Evolutionary conservation across 2,329 filamentous ascomycete species (phyloP).

Genomic region (Sclerotinia glacialis): DNA sequence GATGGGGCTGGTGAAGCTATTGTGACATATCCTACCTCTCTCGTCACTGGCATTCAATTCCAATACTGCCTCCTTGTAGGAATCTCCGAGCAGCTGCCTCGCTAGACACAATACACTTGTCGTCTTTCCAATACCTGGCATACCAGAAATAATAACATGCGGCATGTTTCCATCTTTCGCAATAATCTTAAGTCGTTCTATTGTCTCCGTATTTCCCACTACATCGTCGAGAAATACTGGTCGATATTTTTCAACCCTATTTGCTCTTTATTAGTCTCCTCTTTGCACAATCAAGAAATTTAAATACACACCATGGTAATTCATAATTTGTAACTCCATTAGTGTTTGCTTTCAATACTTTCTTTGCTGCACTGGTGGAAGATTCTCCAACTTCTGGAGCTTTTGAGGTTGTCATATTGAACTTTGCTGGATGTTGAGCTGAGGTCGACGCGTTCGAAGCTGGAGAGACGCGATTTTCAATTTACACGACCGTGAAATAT

Average conservation of each 20-base stretch:
- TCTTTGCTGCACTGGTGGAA: slow-evolving; percentile 56
- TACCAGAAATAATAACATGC: slow-evolving; percentile 98
- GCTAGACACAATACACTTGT: slow-evolving; percentile 93
- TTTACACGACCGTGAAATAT: slow-evolving; percentile 28
- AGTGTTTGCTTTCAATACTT: slow-evolving; percentile 50
- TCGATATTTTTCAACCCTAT: slow-evolving; percentile 96
- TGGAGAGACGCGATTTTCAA: slow-evolving; percentile 26
- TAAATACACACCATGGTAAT: slow-evolving; percentile 64
- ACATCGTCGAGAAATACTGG: slow-evolving; percentile 94
- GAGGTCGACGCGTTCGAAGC: slow-evolving; percentile 28
- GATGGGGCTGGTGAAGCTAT: background rate
- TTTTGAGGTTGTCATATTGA: slow-evolving; percentile 34
- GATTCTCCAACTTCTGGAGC: slow-evolving; percentile 54
- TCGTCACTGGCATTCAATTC: slow-evolving; percentile 97
- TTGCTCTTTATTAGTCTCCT: background rate
- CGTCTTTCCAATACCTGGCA: slow-evolving; percentile 98
- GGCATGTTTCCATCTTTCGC: slow-evolving; percentile 99
- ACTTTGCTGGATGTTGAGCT: slow-evolving; percentile 4
- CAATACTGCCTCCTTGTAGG: slow-evolving; percentile 95
- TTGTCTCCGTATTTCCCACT: slow-evolving; percentile 95
- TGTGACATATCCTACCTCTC: slow-evolving; percentile 56
- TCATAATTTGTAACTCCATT: slow-evolving; percentile 63
- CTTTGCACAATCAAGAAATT: background rate
- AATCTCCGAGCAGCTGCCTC: slow-evolving; percentile 82
- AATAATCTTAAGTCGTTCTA: slow-evolving; percentile 96